These are phyloP conservation scores for Umbelopsis sp. DNA, from an alignment of 192 early-diverging fungal genomes.

Conservation along the genomic window DNA sequence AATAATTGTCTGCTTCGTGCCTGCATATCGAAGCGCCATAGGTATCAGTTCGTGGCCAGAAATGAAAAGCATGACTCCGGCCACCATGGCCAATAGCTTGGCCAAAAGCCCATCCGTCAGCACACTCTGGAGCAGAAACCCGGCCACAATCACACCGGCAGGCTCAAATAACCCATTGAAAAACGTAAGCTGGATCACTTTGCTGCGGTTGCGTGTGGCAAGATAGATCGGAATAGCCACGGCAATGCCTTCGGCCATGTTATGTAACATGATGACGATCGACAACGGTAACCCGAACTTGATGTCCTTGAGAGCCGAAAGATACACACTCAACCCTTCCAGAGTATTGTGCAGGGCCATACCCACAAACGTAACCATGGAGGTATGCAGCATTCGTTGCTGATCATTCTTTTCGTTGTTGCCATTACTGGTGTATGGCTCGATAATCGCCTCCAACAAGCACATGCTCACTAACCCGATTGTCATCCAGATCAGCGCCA, in stretches of 20 bases:
- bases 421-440: not conserved
- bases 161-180: slow-evolving; percentile 25
- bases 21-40: slow-evolving; percentile 23
- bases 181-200: slow-evolving; percentile 26
- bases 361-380: slow-evolving; percentile 23
- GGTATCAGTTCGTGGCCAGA: slow-evolving; percentile 24
- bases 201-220: slow-evolving; percentile 11
- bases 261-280: slow-evolving; percentile 26
- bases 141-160: slow-evolving; percentile 22
- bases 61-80: slow-evolving; percentile 26
- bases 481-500: slow-evolving; percentile 23
- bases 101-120: slow-evolving; percentile 21
- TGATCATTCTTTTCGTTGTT: slow-evolving; percentile 21
- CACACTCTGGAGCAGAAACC: slow-evolving; percentile 19
- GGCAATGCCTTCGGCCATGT: slow-evolving; percentile 26
- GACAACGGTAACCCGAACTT: slow-evolving; percentile 23
- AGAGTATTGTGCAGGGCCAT: slow-evolving; percentile 26
- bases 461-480: slow-evolving; percentile 24
- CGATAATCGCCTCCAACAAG: slow-evolving; percentile 13
- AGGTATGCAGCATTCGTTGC: slow-evolving; percentile 20
- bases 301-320: slow-evolving; percentile 25
- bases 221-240: slow-evolving; percentile 26
- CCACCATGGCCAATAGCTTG: slow-evolving; percentile 21
- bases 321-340: slow-evolving; percentile 19
- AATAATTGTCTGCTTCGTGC: slow-evolving; percentile 5